Evolutionary conservation across 768 basidiomycete species (phyloP), one percentile per base, ranked within the genome.

Genomic region (Russula compacta): DNA sequence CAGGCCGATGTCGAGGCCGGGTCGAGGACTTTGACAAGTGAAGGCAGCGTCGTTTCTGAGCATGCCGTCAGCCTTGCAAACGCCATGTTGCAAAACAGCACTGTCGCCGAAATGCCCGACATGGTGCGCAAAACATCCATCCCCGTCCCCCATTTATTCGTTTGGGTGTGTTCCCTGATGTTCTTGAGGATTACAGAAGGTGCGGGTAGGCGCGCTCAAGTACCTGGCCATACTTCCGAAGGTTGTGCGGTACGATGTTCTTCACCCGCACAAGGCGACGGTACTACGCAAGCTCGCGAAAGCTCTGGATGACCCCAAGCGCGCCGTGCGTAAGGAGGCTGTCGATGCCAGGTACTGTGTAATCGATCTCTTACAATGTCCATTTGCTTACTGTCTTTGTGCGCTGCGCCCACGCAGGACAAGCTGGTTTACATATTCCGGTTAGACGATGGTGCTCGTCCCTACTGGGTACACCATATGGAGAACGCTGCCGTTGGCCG

Each of bases 261-360:
- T 99, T 42, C 92, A 95, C 69, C 86, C 89, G 1, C 79, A 83
- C 68, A 98, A 92, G 72, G 60, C 81, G 2, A 74, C 69, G 0
- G 88, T 97, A 24, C 71, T 98, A 53, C 83, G 83, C 40, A 85
- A 87, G 61, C 77, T 99, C 32, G 86, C 80, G 0, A 83, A 79
- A 63, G 82, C 80, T 4, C 72, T 98, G 50, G 97, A 98, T 70
- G 97, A 98, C 74, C 90, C 90, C n/a, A 88, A 86, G 70, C 78
- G 89, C 60, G 73, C 74, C 2, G 94, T 99, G 8, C 79, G 97
- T 56, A 86, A 83, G 67, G 91, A 89, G 68, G 95, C 94, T 1
- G 97, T 98, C 3, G 85, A 92, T 66, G 87, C 92, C 38, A 69
- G 87, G 80, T 79, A 29, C 21, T 9, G 61, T 58, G 39, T 39